Evolutionary conservation across 495 filamentous ascomycete species (phyloP), one percentile per base, ranked within the genome.

Genomic region (Trichocladium uniseriatum): DNA sequence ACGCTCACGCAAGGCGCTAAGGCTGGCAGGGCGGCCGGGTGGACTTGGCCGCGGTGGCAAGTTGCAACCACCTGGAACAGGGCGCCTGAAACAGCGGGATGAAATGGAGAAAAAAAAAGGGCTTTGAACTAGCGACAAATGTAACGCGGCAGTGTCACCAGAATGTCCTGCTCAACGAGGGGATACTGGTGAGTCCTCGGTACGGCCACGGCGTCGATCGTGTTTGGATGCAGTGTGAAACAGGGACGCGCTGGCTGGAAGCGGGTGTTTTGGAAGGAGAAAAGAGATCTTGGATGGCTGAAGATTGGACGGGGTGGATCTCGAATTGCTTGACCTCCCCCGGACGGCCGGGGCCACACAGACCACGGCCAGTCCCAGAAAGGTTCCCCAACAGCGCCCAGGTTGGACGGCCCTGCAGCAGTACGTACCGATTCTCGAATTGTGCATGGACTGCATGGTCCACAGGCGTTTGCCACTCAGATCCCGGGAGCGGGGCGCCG

Each of bases 241-340:
- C 40, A 18, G 29, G 29, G 8, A n/a, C 52, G 41, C 42, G 31
- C 29, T 52, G 35, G 43, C 39, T 48, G 43, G 51, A 15, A 15
- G 38, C 48, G 42, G 48, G 49, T 61, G 58, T 59, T 55, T 60
- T 44, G 49, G 50, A 48, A n/a, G 52, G 44, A 55, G 56, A 55
- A 42, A 43, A 34, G 41, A 40, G 8, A 39, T 41, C 29, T 13
- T 6, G 28, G 37, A 15, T 16, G 40, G 50, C 43, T 59, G 47
- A 63, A 61, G 62, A 63, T 63, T 63, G 62, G 60, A 63, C 49
- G 51, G 47, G 20, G 50, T 58, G 62, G 59, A 59, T 61, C 62
- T 65, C 57, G 57, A 65, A 65, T 55, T 58, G 49, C 52, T 51
- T n/a, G n/a, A 31, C 43, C 43, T 10, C 13, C 34, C 18, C 24